Evolutionary conservation across 371 early-diverging fungal species (phyloP), one percentile per base, ranked within the genome.

Genomic region (Mucor mucedo): DNA sequence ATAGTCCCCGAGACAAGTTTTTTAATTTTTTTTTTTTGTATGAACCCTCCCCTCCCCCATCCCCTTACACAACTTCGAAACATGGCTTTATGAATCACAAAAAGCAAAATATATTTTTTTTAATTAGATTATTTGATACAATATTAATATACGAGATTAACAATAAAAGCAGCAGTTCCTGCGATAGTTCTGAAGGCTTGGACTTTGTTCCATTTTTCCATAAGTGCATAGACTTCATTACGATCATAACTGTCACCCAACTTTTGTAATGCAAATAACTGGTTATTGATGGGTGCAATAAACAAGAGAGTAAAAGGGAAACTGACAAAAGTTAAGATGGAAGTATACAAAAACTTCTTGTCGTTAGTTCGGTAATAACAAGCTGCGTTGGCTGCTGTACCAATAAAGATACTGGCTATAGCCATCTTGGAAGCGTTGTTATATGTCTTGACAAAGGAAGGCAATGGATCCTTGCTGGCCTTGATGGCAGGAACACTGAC

Each of bases 281-380:
- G 42, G 30, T 70, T 70, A 13, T 70, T 70, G 35, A 62, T 38
- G 27, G 66, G 70, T 5, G 45, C 59, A 7, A 70, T 70, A 28
- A 59, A 49, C 1, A 70, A 11, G 2, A 55, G 0, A 33, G 70
- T 70, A 6, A 32, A 62, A 39, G 70, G 70, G 9, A 33, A 5
- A 42, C 61, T 55, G 6, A 55, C 6, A 10, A 60, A 62, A 2
- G 60, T 49, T 11, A 66, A 59, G 21, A 55, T 30, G 9, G 55
- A 41, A 21, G 63, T 14, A 32, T 55, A 60, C 11, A 70, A 13
- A 28, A 52, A 70, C 3, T 41, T 41, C 0, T 9, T 52, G 3
- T 65, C 44, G 3, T 55, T 53, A 5, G 66, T 66, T 21, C 42
- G 14, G 28, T 70, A 63, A 27, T 70, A 70, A 27, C 60, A 62